Percentiles rank a stretch among this genome's conserved stretches.
phyloP scores from a whole-genome alignment of 177 flowering plant species.

The Vitis hybrid region DNA sequence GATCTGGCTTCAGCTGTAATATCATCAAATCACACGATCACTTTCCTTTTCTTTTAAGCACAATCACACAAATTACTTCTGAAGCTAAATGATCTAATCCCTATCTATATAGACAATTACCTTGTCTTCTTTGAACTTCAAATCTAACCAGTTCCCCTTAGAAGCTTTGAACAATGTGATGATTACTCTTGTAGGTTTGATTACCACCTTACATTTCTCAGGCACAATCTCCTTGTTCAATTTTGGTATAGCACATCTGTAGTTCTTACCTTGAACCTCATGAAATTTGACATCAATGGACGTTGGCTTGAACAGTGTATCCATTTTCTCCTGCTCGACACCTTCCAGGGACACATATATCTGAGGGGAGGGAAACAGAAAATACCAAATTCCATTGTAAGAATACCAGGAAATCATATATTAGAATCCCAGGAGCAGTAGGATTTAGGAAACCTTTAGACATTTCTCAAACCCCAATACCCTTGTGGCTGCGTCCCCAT shows the following conservation, averaged over 20 bases:
- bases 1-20: conserved; percentile 70
- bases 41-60: not conserved
- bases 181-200: conserved; percentile 77
- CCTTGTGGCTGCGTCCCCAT: too few relatives aligned
- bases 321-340: conserved; percentile 80
- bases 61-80: not conserved
- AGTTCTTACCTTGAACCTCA: conserved; percentile 89
- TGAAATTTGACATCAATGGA: conserved; percentile 80
- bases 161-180: conserved; percentile 74
- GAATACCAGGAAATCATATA: not conserved
- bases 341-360: conserved; percentile 76
- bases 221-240: conserved; percentile 75
- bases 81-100: not conserved
- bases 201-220: conserved; percentile 74
- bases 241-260: conserved; percentile 72
- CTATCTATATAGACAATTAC: conserved; percentile 26
- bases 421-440: too few relatives aligned
- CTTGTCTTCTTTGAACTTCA: conserved; percentile 92
- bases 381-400: not conserved
- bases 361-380: conserved; percentile 23
- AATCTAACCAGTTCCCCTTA: conserved; percentile 86
- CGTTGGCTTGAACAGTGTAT: conserved; percentile 55
- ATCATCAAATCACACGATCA: not conserved
- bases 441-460: too few relatives aligned
- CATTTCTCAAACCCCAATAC: too few relatives aligned